Conservation (phyloP, 2,329 filamentous ascomycete genomes). For the Neonectria sp. region DNA sequence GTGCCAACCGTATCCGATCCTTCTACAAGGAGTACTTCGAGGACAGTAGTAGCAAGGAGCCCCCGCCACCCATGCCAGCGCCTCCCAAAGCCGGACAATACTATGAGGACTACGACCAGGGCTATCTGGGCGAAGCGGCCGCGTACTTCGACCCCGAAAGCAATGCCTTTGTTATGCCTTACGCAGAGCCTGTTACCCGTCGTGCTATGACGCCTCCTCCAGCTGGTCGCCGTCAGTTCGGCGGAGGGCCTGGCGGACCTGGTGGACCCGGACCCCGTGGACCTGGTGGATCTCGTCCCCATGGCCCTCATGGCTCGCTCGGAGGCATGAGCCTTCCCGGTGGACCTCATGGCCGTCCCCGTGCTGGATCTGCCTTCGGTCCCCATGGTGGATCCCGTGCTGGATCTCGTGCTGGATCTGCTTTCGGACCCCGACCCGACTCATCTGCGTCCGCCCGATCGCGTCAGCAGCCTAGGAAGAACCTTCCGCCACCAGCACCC, state of each 20-base stretch:
- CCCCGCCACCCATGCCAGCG: slow-evolving; percentile 60
- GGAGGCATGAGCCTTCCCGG: slow-evolving; percentile 63
- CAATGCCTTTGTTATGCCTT: slow-evolving; percentile 84
- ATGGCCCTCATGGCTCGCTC: slow-evolving; percentile 64
- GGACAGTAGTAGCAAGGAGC: slow-evolving; percentile 71
- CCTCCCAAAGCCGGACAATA: slow-evolving; percentile 59
- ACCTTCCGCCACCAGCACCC: slow-evolving; percentile 78
- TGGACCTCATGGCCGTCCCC: slow-evolving; percentile 69
- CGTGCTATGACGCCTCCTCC: slow-evolving; percentile 98
- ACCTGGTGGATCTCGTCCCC: slow-evolving; percentile 49
- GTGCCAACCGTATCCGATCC: slow-evolving; percentile 96
- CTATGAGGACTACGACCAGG: slow-evolving; percentile 82
- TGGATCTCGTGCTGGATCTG: slow-evolving; percentile 60
- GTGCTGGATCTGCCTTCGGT: slow-evolving; percentile 64
- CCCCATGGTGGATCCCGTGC: slow-evolving; percentile 57
- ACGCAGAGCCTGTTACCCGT: slow-evolving; percentile 86
- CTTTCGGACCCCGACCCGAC: slow-evolving; percentile 70
- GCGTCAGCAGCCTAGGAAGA: slow-evolving; percentile 60
- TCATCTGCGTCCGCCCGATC: slow-evolving; percentile 73
- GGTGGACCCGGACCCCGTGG: slow-evolving; percentile 41
- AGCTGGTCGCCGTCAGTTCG: slow-evolving; percentile 61
- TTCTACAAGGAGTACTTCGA: slow-evolving; percentile 99
- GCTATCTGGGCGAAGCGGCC: slow-evolving; percentile 77
- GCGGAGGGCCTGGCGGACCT: slow-evolving; percentile 52
- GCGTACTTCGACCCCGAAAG: slow-evolving; percentile 77